Conservation (phyloP, 2,329 filamentous ascomycete genomes). For the Daldinia sp. region DNA sequence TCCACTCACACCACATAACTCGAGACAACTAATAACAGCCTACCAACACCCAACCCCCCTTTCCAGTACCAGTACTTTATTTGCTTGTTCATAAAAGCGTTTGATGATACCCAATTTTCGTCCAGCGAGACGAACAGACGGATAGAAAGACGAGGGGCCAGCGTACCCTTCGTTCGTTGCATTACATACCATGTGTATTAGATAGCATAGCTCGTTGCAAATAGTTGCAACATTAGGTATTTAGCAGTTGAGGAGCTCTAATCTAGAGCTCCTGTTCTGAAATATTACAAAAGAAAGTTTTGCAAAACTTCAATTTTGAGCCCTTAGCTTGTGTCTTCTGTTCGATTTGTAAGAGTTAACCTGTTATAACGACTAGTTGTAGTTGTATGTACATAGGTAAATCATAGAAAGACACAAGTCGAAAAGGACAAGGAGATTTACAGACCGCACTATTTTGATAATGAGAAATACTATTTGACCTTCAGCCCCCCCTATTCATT, state of each 20-base stretch:
- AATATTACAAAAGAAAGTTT: constrained; percentile 25
- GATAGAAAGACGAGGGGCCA: constrained; percentile 6
- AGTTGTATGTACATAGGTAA: no score
- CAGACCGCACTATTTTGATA: no score
- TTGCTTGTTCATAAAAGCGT: constrained; percentile 30
- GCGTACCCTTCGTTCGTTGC: background rate
- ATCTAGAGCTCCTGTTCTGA: background rate
- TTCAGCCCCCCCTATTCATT: no score
- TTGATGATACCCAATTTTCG: constrained; percentile 42
- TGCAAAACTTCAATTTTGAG: constrained; percentile 8
- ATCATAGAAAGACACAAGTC: no score
- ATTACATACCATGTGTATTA: constrained; percentile 8
- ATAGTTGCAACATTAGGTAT: constrained; percentile 9
- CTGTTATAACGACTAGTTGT: background rate
- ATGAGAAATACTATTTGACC: no score
- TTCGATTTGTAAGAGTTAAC: background rate
- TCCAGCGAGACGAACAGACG: constrained; percentile 28
- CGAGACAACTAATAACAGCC: background rate
- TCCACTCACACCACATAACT: background rate
- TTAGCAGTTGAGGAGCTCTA: background rate
- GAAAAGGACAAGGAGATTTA: no score
- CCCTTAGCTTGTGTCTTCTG: background rate
- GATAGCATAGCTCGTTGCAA: constrained; percentile 1
- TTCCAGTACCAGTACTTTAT: constrained; percentile 1
- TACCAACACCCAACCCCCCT: background rate